phyloP scores from a whole-genome alignment of 108 stramenopile species.

The Fragilariopsis cylindrus region DNA sequence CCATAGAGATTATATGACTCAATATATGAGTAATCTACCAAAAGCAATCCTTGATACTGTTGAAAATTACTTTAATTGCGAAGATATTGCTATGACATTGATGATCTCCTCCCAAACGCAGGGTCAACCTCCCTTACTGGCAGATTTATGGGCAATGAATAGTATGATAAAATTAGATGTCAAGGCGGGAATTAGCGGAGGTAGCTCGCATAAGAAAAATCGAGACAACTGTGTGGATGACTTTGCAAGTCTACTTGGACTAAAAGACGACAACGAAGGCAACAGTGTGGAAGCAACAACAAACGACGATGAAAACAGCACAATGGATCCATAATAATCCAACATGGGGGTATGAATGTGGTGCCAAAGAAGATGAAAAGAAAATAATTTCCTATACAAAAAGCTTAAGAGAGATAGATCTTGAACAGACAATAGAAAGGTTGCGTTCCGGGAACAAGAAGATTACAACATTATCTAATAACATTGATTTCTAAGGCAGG shows the following conservation, averaged over 20 bases:
- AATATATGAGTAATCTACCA: constrained; percentile 67
- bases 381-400: constrained; percentile 20
- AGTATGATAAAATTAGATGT: constrained; percentile 65
- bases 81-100: constrained; percentile 86
- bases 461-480: constrained; percentile 11
- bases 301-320: constrained; percentile 16
- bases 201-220: constrained; percentile 56
- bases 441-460: constrained; percentile 10
- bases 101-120: constrained; percentile 67
- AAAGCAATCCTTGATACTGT: constrained; percentile 55
- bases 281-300: no score
- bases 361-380: constrained; percentile 22
- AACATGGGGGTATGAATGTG: constrained; percentile 18
- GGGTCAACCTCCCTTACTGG: constrained; percentile 71
- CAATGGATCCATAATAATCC: constrained; percentile 10
- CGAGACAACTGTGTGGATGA: constrained; percentile 73
- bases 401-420: constrained; percentile 17
- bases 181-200: constrained; percentile 42
- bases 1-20: constrained; percentile 74
- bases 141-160: constrained; percentile 78
- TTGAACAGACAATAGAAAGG: constrained; percentile 2
- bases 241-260: constrained; percentile 62
- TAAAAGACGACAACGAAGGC: constrained; percentile 45
- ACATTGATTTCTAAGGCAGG: constrained; percentile 16
- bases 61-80: constrained; percentile 70